These are phyloP conservation scores for Desmodesmus armatus DNA, from an alignment of 139 green algal genomes.

Conservation along the genomic window DNA sequence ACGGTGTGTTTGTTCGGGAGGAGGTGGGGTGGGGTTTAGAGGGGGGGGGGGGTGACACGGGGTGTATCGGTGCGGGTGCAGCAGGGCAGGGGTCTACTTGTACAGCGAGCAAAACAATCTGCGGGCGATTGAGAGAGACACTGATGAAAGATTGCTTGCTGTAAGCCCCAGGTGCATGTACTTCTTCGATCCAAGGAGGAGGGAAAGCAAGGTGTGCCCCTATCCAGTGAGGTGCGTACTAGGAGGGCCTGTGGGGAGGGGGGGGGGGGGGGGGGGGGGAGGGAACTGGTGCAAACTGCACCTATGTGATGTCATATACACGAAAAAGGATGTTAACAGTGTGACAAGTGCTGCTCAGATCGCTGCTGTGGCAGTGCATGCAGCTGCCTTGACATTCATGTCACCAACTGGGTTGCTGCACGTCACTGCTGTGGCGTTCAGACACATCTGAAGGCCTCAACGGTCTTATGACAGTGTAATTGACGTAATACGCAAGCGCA, in stretches of 20 bases:
- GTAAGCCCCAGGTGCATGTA: neutral
- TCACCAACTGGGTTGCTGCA: neutral
- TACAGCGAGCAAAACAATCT: no score
- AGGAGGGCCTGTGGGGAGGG: neutral
- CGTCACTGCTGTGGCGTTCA: neutral
- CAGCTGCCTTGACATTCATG: neutral
- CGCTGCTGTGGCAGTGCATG: neutral
- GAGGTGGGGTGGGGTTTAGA: no score
- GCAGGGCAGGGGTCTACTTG: neutral
- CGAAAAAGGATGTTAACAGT: neutral
- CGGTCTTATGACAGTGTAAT: neutral
- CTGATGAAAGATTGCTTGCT: no score
- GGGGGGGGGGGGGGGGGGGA: neutral
- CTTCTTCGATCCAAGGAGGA: neutral
- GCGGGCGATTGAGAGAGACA: no score
- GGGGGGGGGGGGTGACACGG: no score
- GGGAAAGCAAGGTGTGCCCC: neutral
- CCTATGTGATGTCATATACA: neutral
- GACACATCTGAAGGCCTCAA: neutral
- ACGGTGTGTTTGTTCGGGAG: no score
- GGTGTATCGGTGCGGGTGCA: neutral
- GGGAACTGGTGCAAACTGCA: neutral
- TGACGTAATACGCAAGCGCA: neutral
- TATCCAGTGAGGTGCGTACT: neutral
- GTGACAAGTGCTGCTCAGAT: neutral